These are phyloP conservation scores for Phanerochaete carnosa DNA, from an alignment of 768 basidiomycete genomes.

Conservation along the genomic window DNA sequence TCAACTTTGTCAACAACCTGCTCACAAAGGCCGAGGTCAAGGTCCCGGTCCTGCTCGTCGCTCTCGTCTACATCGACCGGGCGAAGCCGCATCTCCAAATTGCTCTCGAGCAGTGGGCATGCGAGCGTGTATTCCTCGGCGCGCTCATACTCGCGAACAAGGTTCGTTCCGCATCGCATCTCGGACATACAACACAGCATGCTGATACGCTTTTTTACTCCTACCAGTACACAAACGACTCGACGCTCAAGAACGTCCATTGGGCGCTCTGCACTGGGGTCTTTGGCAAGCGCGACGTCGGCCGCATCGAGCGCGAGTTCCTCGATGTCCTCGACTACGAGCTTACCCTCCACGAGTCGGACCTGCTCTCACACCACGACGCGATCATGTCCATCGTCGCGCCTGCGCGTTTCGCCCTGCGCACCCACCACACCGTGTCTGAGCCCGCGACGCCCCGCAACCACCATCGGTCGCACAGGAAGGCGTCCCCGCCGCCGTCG, in stretches of 20 bases:
- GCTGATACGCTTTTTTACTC: constrained; percentile 6
- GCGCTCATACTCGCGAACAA: constrained; percentile 87
- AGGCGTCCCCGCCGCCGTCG: background rate
- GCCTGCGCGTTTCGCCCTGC: constrained; percentile 22
- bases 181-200: constrained; percentile 5
- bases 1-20: constrained; percentile 64
- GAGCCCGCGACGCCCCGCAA: constrained; percentile 3
- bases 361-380: constrained; percentile 49
- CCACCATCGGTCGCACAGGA: background rate
- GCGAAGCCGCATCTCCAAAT: constrained; percentile 79
- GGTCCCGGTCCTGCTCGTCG: constrained; percentile 61
- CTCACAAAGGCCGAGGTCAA: constrained; percentile 72
- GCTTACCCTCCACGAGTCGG: constrained; percentile 59
- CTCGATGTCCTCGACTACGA: constrained; percentile 78
- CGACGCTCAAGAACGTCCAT: constrained; percentile 86
- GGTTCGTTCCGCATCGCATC: constrained; percentile 37
- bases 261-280: constrained; percentile 86
- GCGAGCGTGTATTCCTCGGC: constrained; percentile 88
- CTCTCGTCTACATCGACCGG: constrained; percentile 75
- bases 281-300: constrained; percentile 78
- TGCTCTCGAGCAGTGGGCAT: constrained; percentile 80
- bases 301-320: constrained; percentile 80
- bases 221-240: constrained; percentile 77
- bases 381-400: constrained; percentile 28
- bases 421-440: constrained; percentile 6